Percentiles rank a stretch among this genome's conserved stretches.
phyloP scores from a whole-genome alignment of 1,284 basidiomycete species.

The Phylloporus sp. region DNA sequence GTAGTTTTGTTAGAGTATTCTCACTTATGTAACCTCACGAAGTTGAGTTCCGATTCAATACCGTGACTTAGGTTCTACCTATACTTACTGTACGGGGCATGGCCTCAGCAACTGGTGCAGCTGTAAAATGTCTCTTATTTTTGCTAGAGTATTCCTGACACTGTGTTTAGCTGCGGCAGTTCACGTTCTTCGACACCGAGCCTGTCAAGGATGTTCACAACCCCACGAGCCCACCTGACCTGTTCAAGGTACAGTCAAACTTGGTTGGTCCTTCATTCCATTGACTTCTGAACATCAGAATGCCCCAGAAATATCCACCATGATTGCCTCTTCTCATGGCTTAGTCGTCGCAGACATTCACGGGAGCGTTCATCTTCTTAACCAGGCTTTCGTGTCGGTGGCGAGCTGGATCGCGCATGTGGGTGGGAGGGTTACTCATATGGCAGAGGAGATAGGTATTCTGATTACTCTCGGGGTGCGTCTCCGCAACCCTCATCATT shows the following conservation, averaged over 20 bases:
- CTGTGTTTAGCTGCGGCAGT: conserved; percentile 76
- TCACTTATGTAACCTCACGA: too few species aligned
- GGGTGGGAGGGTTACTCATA: conserved; percentile 80
- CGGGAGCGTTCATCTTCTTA: conserved; percentile 79
- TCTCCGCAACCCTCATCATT: conserved; percentile 24
- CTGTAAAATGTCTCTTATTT: conserved; percentile 21
- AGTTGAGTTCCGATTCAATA: too few species aligned
- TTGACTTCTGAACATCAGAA: conserved; percentile 48
- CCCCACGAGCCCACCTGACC: conserved; percentile 73
- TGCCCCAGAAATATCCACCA: conserved; percentile 75
- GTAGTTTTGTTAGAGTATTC: not conserved
- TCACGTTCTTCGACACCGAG: conserved; percentile 80
- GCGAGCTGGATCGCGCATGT: conserved; percentile 82
- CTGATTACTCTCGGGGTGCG: conserved; percentile 86
- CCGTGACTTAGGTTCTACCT: too few species aligned
- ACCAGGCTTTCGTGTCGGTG: conserved; percentile 77
- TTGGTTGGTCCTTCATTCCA: conserved; percentile 1
- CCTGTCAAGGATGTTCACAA: conserved; percentile 85
- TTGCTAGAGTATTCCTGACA: conserved; percentile 15
- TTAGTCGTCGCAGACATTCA: conserved; percentile 83
- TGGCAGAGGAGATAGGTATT: conserved; percentile 80
- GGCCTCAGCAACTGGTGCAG: conserved; percentile 11
- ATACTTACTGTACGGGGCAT: not conserved
- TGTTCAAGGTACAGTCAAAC: conserved; percentile 68
- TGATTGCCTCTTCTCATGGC: conserved; percentile 67